Evolutionary conservation across 23 red algal species (phyloP).

Genomic region (Gracilaria gracilis): DNA sequence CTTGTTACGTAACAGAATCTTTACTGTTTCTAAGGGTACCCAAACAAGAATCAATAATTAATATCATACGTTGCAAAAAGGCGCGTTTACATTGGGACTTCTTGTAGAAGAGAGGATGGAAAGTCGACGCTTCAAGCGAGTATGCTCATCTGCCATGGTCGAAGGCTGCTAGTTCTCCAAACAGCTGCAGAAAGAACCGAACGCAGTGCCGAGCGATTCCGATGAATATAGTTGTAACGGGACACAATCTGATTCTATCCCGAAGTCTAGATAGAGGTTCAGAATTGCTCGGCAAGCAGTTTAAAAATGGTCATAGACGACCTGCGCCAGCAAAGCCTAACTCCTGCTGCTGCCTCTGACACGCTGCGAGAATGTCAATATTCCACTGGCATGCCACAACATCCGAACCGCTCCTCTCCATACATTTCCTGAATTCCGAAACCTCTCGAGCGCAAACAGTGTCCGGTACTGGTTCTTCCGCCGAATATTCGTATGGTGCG

Average conservation of each 20-base stretch:
- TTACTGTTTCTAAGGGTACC: too few relatives aligned
- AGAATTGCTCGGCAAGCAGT: neutral
- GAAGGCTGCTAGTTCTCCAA: too few relatives aligned
- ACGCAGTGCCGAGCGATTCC: too few relatives aligned
- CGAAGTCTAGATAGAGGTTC: neutral
- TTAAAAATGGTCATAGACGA: slow-evolving; percentile 46
- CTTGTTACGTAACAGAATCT: too few relatives aligned
- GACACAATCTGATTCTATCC: neutral
- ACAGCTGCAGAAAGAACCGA: too few relatives aligned
- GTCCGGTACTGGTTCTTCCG: slow-evolving; percentile 35
- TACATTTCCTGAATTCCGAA: slow-evolving; percentile 76
- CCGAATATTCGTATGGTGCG: slow-evolving; percentile 3
- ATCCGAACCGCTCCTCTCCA: slow-evolving; percentile 57
- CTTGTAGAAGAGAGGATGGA: too few relatives aligned
- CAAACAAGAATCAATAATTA: too few relatives aligned
- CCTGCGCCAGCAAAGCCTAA: slow-evolving; percentile 57
- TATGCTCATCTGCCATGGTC: too few relatives aligned
- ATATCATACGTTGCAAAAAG: too few relatives aligned
- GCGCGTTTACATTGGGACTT: too few relatives aligned
- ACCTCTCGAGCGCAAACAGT: slow-evolving; percentile 67
- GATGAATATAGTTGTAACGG: too few relatives aligned
- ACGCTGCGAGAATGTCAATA: slow-evolving; percentile 68
- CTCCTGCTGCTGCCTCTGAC: slow-evolving; percentile 67
- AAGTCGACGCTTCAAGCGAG: too few relatives aligned
- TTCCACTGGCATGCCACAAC: slow-evolving; percentile 62